phyloP scores from a whole-genome alignment of 129 eudicot genomes.

The Flaveria trinervia region DNA sequence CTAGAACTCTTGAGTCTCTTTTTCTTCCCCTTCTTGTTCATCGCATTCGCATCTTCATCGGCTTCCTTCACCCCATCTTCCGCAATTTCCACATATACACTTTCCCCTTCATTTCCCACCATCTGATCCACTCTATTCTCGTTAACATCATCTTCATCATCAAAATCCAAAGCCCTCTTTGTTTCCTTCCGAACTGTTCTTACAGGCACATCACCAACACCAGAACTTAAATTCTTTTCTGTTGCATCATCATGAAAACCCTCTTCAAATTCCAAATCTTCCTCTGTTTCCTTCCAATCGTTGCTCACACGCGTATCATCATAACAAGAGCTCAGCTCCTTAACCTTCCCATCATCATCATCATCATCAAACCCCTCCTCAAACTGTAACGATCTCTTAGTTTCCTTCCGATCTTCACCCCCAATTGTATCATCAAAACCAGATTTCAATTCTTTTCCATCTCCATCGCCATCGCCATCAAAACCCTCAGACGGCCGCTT shows the following conservation, averaged over 20 bases:
- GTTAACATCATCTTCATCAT: conserved; percentile 33
- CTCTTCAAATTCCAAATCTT: conserved; percentile 6
- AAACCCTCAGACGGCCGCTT: conserved; percentile 31
- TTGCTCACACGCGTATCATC: conserved; percentile 19
- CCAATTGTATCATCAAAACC: conserved; percentile 20
- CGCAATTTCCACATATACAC: conserved; percentile 10
- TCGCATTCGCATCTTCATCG: conserved; percentile 10
- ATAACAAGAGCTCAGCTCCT: conserved; percentile 18
- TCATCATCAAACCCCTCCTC: conserved; percentile 12
- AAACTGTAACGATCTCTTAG: not conserved
- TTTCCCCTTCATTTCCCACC: conserved; percentile 17
- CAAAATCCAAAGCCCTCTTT: conserved; percentile 63
- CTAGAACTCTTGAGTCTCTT: conserved; percentile 40
- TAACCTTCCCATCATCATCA: conserved; percentile 1
- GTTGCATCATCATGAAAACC: conserved; percentile 3
- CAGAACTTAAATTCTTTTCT: conserved; percentile 15
- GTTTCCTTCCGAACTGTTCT: conserved; percentile 40
- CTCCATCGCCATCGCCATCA: not conserved
- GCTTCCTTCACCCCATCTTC: conserved; percentile 33
- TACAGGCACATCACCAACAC: conserved; percentile 18
- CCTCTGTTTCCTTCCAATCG: conserved; percentile 4
- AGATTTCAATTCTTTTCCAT: not conserved
- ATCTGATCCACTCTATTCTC: conserved; percentile 21
- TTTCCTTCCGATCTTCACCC: conserved; percentile 15
- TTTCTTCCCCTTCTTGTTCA: conserved; percentile 51